phyloP scores from a whole-genome alignment of 202 grass and related monocot species.

The Bolboschoenoplectus hybrid region DNA sequence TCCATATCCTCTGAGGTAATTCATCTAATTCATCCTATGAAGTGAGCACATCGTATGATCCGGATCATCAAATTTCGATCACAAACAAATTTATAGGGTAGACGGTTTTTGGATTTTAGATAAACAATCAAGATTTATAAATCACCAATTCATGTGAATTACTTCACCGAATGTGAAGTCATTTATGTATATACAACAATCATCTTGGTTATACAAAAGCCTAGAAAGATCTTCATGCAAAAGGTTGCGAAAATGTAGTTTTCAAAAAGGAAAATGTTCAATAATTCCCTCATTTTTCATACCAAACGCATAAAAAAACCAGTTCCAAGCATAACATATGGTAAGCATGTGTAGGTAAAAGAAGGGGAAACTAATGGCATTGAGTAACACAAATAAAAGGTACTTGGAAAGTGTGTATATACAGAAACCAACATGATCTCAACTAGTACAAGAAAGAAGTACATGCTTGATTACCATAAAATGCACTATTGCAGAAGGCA shows the following conservation, averaged over 20 bases:
- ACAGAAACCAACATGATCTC: not conserved
- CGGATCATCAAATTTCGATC: too few species aligned
- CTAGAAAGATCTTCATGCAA: not conserved
- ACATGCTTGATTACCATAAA: not conserved
- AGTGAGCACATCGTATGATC: too few species aligned
- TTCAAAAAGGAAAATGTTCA: not conserved
- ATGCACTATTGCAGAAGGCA: conserved; percentile 21
- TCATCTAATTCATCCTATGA: too few species aligned
- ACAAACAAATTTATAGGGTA: too few species aligned
- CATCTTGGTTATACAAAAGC: not conserved
- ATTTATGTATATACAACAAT: not conserved
- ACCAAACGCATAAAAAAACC: not conserved
- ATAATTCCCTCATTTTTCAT: not conserved
- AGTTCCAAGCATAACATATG: not conserved
- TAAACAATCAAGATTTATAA: too few species aligned
- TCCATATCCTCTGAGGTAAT: too few species aligned
- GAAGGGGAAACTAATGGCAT: not conserved
- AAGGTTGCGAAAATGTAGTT: not conserved
- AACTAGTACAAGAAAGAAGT: conserved; percentile 12
- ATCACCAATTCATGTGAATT: too few species aligned
- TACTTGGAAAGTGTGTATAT: not conserved
- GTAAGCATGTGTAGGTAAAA: not conserved
- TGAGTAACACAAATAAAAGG: not conserved
- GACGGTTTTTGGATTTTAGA: too few species aligned
- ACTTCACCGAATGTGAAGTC: too few species aligned